These are phyloP conservation scores for Phialophora verrucosa DNA, from an alignment of 2,329 filamentous ascomycete genomes.

Conservation along the genomic window DNA sequence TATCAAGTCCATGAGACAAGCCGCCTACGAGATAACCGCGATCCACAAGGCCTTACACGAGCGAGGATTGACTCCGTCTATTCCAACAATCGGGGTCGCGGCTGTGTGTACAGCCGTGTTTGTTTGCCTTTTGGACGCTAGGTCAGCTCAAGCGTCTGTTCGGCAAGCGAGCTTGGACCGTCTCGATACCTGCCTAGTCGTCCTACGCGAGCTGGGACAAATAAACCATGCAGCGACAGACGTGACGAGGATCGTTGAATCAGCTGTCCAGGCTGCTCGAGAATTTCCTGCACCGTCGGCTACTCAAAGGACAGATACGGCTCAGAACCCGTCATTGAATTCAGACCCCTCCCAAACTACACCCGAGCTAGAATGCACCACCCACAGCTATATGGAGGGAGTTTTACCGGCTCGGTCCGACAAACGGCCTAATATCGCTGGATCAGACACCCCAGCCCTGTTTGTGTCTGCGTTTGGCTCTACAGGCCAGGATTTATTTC, in stretches of 20 bases:
- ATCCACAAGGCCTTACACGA: conserved; percentile 22
- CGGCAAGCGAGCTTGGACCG: conserved; percentile 9
- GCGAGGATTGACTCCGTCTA: neutral
- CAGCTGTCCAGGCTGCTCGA: conserved; percentile 8
- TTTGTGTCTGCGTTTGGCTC: conserved; percentile 5
- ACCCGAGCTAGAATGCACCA: neutral
- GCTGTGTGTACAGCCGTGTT: conserved; percentile 17
- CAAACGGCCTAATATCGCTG: neutral
- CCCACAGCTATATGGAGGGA: conserved; percentile 14
- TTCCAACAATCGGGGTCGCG: conserved; percentile 12
- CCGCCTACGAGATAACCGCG: conserved; percentile 11
- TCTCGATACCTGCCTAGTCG: conserved; percentile 9
- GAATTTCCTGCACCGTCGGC: conserved; percentile 2
- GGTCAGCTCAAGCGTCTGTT: conserved; percentile 8
- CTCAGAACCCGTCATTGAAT: neutral
- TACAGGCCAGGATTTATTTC: conserved; percentile 8
- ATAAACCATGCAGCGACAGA: conserved; percentile 11
- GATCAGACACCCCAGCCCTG: conserved; percentile 2
- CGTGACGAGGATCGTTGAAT: conserved; percentile 15
- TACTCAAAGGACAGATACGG: neutral
- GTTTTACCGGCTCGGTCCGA: conserved; percentile 2
- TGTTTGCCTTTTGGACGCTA: conserved; percentile 18
- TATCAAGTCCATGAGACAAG: conserved; percentile 16
- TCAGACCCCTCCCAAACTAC: neutral
- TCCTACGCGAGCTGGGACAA: conserved; percentile 16